Evolutionary conservation across 2,329 filamentous ascomycete genomes (phyloP).

Genomic region (Talaromyces sp.): DNA sequence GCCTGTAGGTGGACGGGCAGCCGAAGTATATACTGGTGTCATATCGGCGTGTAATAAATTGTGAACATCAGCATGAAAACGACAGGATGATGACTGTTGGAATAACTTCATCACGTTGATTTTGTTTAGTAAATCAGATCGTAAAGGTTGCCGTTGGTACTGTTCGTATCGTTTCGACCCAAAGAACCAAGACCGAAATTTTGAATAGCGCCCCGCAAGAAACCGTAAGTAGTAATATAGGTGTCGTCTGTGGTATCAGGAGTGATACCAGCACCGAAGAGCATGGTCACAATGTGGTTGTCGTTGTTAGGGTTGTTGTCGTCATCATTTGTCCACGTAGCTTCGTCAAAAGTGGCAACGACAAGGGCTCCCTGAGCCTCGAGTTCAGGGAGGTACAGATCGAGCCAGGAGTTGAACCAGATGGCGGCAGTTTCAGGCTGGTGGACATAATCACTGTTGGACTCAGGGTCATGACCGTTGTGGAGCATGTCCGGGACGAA

Average conservation of each 20-base stretch:
- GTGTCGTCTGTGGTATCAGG: slow-evolving; percentile 16
- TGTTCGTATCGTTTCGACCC: slow-evolving; percentile 20
- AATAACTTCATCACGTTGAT: too few relatives aligned
- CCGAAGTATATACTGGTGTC: too few relatives aligned
- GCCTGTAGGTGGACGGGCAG: too few relatives aligned
- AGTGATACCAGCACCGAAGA: slow-evolving; percentile 19
- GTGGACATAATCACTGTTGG: slow-evolving; percentile 19
- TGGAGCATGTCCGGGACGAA: slow-evolving; percentile 22
- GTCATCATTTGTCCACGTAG: slow-evolving; percentile 21
- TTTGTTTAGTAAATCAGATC: neutral
- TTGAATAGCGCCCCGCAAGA: slow-evolving; percentile 20
- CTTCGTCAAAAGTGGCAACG: slow-evolving; percentile 21
- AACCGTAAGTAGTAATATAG: slow-evolving; percentile 19
- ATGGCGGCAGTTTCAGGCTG: slow-evolving; percentile 15
- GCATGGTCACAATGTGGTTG: slow-evolving; percentile 19
- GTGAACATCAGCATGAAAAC: too few relatives aligned
- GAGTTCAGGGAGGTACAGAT: slow-evolving; percentile 20
- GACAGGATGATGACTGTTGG: too few relatives aligned
- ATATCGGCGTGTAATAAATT: too few relatives aligned
- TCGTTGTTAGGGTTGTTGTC: slow-evolving; percentile 19
- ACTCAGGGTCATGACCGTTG: slow-evolving; percentile 20
- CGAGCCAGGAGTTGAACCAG: slow-evolving; percentile 19
- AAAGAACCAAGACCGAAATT: slow-evolving; percentile 21
- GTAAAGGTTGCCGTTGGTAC: slow-evolving; percentile 19
- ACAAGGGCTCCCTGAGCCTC: slow-evolving; percentile 21